Evolutionary conservation across 2,329 filamentous ascomycete genomes (phyloP), one percentile per base, ranked within the genome.

Genomic region (Trichoderma sp.): DNA sequence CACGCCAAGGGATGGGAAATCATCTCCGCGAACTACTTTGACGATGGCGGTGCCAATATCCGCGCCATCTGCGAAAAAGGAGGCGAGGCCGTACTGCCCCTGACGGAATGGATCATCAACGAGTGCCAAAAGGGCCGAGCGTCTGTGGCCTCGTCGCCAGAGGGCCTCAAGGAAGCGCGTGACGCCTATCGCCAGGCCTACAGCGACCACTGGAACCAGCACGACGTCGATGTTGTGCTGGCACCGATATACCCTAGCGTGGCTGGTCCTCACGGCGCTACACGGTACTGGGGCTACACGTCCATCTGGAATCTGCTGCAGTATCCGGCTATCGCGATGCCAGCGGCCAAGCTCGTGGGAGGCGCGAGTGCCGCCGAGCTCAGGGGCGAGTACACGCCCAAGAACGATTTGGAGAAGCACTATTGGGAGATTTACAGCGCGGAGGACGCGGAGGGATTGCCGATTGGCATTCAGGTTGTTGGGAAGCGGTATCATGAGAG

Each of bases 1-100:
- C 63, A 67, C 75, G 88, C 84, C 5, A 95, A 94, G 0, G 96
- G 96, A 0, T 96, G 96, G 0, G 95, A 98, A 78, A 90, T 99
- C 24, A 90, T 99, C 71, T 98, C 99, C 95, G 83, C 99, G 70
- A 96, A 99, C 79, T 99, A 99, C 80, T 99, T 98, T 77, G 89
- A 89, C 0, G 89, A 91, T 0, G 90, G 92, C 1, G 93, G 90
- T 0, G 90, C 97, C 71, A 90, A 89, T 77, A 81, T 86, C 10
- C 93, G 93, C 0, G 92, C 95, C 14, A 86, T 81, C 77, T 89
- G 86, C 73, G 79, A 98, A 72, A 96, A 94, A 82, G 85, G 76
- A 88, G 89, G 74, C 98, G 93, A 93, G 87, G 86, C 70, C 91
- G 90, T 43, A 89, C 13, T 68, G 57, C 65, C 65, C 16, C 57